Base-by-base conservation (phyloP, 371 early-diverging fungal genomes). In the Chytridium lagenaria region DNA sequence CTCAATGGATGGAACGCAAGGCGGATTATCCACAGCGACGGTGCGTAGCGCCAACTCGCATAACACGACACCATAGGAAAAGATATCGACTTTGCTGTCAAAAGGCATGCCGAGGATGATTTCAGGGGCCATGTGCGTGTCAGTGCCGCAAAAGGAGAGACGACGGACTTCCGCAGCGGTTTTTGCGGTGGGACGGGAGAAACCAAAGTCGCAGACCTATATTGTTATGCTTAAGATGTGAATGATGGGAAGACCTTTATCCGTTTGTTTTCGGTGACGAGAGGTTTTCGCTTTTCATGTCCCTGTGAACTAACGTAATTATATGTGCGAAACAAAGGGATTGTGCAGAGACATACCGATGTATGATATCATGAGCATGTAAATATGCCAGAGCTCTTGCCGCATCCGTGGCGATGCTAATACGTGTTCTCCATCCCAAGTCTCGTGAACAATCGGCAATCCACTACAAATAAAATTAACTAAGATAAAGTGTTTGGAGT, bases 131-230 rank as follows among this genome's bases (percentile, higher is more conserved):
- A 86, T 83, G 74, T 83, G 79, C 1, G 66, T 83, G 76, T 78
- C 87, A 16, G 89, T 88, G 30, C 89, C 89, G 69, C 89, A 88
- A 70, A 82, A 88, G n/a, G 84, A 83, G 16, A 88, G 79, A 23
- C 86, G 70, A 38, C 82, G 81, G 75, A 77, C 79, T 68, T 87
- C 88, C 44, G 79, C 82, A 19, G 78, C 80, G 44, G 76, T 79
- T 31, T 71, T 78, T 2, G 71, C 68, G 28, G 73, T 68, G 7
- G 69, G 72, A 36, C 88, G 81, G 67, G 84, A 84, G 69, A 88
- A 83, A 3, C 88, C 88, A 77, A 88, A 88, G 70, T 88, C 89
- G 75, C 89, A 88, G 1, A 88, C 81, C 79, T 55, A 26, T 28
- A 31, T 69, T 28, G 59, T 55, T 10, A 69, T n/a, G 39, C 10